phyloP scores from a whole-genome alignment of 805 yeast genomes.

The Candida glaebosa region DNA sequence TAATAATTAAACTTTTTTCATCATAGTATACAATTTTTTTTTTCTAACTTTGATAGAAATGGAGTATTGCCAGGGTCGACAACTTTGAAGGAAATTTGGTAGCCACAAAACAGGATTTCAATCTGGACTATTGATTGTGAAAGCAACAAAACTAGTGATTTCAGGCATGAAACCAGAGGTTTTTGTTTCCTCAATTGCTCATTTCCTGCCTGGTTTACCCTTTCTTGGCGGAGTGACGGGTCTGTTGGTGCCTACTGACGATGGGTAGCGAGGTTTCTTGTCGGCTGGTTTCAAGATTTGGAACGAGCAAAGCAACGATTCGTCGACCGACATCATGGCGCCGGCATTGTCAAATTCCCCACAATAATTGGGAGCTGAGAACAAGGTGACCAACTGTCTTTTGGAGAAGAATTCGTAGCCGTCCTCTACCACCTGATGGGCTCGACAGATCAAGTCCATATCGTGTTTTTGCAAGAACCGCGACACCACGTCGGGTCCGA shows the following conservation, averaged over 20 bases:
- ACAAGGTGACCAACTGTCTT: slow-evolving; percentile 91
- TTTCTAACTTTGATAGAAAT: background rate
- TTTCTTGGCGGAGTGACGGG: slow-evolving; percentile 12
- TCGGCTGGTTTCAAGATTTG: slow-evolving; percentile 97
- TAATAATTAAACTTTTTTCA: background rate
- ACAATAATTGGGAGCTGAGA: slow-evolving; percentile 97
- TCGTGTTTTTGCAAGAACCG: slow-evolving; percentile 95
- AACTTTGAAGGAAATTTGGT: too few species aligned
- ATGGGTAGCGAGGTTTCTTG: slow-evolving; percentile 73
- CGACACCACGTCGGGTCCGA: slow-evolving; percentile 98
- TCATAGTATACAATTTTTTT: background rate
- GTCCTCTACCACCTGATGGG: slow-evolving; percentile 98
- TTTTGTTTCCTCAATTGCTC: too few species aligned
- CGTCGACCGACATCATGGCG: slow-evolving; percentile 99
- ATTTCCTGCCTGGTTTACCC: slow-evolving; percentile 11
- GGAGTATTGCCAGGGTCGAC: background rate
- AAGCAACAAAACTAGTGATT: too few species aligned
- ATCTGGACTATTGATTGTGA: too few species aligned
- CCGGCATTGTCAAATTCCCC: slow-evolving; percentile 99
- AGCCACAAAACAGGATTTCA: too few species aligned
- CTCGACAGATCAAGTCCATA: slow-evolving; percentile 96
- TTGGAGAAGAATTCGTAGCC: slow-evolving; percentile 97
- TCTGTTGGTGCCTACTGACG: slow-evolving; percentile 17
- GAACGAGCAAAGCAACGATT: slow-evolving; percentile 91
- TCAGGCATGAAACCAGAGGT: too few species aligned